Conservation (phyloP, 2,329 filamentous ascomycete genomes). For the Trichoderma sp. region DNA sequence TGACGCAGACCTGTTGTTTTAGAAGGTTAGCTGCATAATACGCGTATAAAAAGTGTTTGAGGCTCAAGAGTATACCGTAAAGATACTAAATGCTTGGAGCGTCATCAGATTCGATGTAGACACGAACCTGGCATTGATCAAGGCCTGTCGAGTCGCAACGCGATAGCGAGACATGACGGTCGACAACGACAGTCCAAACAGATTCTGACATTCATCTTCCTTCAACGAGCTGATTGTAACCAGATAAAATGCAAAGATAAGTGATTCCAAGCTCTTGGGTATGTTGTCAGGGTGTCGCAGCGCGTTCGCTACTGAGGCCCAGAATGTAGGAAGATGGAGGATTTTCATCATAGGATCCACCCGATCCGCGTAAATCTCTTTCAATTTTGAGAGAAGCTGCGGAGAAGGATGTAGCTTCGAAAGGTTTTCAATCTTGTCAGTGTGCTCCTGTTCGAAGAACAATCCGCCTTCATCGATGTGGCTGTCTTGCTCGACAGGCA, state of each 20-base stretch:
- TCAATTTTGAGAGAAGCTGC: not conserved
- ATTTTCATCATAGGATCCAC: constrained; percentile 9
- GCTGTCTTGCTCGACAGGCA: not conserved
- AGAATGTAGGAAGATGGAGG: constrained; percentile 12
- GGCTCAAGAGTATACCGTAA: not conserved
- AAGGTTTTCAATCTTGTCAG: not conserved
- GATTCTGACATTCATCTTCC: not conserved
- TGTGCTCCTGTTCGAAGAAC: not conserved
- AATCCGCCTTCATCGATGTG: not conserved
- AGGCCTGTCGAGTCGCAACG: not conserved
- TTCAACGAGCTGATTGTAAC: not conserved
- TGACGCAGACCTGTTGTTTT: not conserved
- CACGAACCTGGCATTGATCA: not conserved
- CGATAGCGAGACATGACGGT: not conserved
- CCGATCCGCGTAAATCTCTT: not conserved
- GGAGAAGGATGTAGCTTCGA: not conserved
- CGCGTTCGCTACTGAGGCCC: not conserved
- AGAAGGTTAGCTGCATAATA: not conserved
- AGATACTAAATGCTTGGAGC: not conserved
- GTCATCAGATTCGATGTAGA: constrained; percentile 6
- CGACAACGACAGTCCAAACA: not conserved
- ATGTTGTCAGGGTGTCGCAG: not conserved
- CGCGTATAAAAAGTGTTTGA: no score
- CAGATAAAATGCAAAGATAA: not conserved
- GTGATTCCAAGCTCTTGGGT: not conserved